A percentile compares a stretch with the other conserved stretches of the same genome.
These are phyloP conservation scores for Syzygium aromaticum DNA, from an alignment of 345 rosid species.

Conservation along the genomic window DNA sequence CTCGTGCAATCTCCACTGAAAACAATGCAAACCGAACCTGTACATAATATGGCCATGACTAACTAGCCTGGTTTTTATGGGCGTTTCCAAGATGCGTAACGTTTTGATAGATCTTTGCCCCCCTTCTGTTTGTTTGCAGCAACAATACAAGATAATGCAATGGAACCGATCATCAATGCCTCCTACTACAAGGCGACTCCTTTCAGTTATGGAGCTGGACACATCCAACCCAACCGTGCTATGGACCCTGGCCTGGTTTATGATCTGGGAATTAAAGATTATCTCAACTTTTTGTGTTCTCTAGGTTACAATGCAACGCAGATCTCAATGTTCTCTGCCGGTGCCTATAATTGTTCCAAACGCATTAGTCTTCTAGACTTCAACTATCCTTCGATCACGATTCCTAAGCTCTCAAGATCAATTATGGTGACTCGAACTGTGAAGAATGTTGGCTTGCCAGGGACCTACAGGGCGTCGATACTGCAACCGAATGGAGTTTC, in stretches of 20 bases:
- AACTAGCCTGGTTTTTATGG: background rate
- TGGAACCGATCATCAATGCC: conserved; percentile 33
- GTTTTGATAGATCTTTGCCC: background rate
- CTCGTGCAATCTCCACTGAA: background rate
- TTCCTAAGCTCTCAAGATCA: conserved; percentile 23
- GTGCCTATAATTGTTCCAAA: conserved; percentile 35
- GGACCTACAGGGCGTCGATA: conserved; percentile 35
- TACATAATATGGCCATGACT: background rate
- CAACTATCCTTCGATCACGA: conserved; percentile 82
- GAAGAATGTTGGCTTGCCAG: conserved; percentile 71
- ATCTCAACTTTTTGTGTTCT: conserved; percentile 65
- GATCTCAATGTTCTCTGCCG: conserved; percentile 24
- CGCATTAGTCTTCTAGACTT: conserved; percentile 30
- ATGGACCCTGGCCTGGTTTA: conserved; percentile 78
- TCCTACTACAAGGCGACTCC: conserved; percentile 45
- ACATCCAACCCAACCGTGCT: conserved; percentile 70
- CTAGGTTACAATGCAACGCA: conserved; percentile 45
- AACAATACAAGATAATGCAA: conserved; percentile 38
- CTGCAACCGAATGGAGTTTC: conserved; percentile 42
- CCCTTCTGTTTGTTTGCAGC: conserved; percentile 23
- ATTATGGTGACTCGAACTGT: conserved; percentile 38
- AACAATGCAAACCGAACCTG: background rate
- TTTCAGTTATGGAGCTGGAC: conserved; percentile 76
- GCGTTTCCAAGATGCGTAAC: background rate
- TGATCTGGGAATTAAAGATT: conserved; percentile 40